These are phyloP conservation scores for Hansenula anomala DNA, from an alignment of 1,139 yeast species.

Conservation along the genomic window DNA sequence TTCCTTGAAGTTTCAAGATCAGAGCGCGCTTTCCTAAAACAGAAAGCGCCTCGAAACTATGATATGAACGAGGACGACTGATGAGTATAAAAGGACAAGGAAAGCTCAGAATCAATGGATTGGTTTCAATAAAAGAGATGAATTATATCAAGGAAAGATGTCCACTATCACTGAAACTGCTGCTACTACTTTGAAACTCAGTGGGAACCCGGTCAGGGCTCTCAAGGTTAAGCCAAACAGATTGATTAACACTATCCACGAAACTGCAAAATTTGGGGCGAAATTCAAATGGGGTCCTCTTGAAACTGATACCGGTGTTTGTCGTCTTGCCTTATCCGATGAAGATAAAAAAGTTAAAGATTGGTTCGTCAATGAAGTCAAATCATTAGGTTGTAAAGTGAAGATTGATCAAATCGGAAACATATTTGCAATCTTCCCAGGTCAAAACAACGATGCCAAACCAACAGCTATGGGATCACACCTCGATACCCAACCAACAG, in stretches of 20 bases:
- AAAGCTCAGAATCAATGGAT: too few species aligned
- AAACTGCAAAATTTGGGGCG: constrained; percentile 61
- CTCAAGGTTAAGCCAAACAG: constrained; percentile 33
- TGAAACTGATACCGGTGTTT: constrained; percentile 54
- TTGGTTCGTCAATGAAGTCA: constrained; percentile 57
- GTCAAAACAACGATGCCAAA: constrained; percentile 37
- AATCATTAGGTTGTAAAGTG: constrained; percentile 50
- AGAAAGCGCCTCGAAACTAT: too few species aligned
- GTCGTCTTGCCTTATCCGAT: constrained; percentile 57
- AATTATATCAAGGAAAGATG: too few species aligned
- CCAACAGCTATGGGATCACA: constrained; percentile 75
- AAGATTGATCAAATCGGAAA: constrained; percentile 62
- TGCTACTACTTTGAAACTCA: constrained; percentile 2
- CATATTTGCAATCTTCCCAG: constrained; percentile 62
- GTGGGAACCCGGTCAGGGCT: constrained; percentile 15
- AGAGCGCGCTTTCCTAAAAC: too few species aligned
- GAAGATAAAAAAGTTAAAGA: constrained; percentile 62
- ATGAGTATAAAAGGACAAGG: too few species aligned
- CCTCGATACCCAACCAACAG: constrained; percentile 75
- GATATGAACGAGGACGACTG: too few species aligned
- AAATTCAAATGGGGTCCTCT: constrained; percentile 58
- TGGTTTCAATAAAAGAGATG: too few species aligned
- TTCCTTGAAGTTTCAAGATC: too few species aligned
- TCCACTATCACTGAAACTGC: constrained; percentile 5
- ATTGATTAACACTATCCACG: constrained; percentile 52